phyloP scores from a whole-genome alignment of 768 basidiomycete species.

The Hypsizygus marmoreus region DNA sequence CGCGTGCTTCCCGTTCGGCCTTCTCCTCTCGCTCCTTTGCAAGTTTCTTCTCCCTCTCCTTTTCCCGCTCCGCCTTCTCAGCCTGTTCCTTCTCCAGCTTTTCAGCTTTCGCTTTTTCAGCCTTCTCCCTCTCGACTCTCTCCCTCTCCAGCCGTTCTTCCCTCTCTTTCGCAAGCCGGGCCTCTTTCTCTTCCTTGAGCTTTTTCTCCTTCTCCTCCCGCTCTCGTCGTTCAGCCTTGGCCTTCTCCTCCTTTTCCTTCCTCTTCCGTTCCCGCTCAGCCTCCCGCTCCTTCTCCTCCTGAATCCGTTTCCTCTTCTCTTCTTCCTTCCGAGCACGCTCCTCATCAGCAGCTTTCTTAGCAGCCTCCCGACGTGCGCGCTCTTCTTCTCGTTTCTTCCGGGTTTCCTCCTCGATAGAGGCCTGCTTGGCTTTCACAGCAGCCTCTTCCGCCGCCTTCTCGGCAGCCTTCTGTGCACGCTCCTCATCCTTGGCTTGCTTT shows the following conservation, averaged over 20 bases:
- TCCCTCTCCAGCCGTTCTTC: constrained; percentile 56
- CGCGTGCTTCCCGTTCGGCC: constrained; percentile 29
- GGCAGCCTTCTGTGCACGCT: constrained; percentile 78
- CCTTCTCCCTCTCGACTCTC: constrained; percentile 43
- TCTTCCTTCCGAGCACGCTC: constrained; percentile 84
- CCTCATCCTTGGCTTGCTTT: constrained; percentile 91
- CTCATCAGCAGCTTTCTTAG: constrained; percentile 77
- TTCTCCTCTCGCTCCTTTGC: constrained; percentile 32
- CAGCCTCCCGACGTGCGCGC: constrained; percentile 72
- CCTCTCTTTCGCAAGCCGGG: constrained; percentile 62
- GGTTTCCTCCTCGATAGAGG: constrained; percentile 77
- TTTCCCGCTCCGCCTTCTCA: constrained; percentile 39
- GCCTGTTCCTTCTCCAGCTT: constrained; percentile 39
- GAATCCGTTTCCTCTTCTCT: constrained; percentile 71
- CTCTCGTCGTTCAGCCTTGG: constrained; percentile 73
- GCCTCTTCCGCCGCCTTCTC: constrained; percentile 89
- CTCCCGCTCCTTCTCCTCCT: constrained; percentile 81
- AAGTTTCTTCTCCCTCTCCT: constrained; percentile 30
- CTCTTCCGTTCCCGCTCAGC: constrained; percentile 74
- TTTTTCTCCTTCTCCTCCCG: constrained; percentile 64
- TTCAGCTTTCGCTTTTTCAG: constrained; percentile 32
- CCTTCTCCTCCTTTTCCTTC: constrained; percentile 73
- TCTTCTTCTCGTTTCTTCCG: constrained; percentile 88
- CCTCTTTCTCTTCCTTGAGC: constrained; percentile 69
- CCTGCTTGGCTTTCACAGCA: constrained; percentile 72